Conservation (phyloP, 768 basidiomycete genomes). For the Mycena capillaripes region DNA sequence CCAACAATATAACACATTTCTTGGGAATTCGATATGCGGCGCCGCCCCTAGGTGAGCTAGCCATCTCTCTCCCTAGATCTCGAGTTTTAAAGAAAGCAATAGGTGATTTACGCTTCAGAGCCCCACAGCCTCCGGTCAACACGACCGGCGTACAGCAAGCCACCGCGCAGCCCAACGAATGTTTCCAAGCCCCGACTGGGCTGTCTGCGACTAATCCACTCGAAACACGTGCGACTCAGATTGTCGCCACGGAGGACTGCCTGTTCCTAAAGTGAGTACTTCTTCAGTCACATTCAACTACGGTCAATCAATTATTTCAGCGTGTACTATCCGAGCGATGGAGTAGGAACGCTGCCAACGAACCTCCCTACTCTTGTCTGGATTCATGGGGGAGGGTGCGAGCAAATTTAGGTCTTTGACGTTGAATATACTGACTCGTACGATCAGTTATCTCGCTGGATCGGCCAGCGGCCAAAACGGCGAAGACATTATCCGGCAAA, state of each 20-base stretch:
- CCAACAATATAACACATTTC: conserved; percentile 41
- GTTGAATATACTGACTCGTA: conserved; percentile 16
- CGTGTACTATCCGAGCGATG: conserved; percentile 52
- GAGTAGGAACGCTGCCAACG: conserved; percentile 32
- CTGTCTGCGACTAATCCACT: conserved; percentile 49
- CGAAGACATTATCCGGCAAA: conserved; percentile 52
- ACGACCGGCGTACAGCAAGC: no score
- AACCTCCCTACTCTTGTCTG: conserved; percentile 58
- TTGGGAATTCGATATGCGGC: conserved; percentile 51
- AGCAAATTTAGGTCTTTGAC: not conserved
- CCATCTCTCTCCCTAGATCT: not conserved
- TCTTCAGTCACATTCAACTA: not conserved
- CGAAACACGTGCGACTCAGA: conserved; percentile 28
- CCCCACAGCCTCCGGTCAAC: no score
- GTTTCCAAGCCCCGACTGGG: conserved; percentile 37
- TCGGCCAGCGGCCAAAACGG: conserved; percentile 47
- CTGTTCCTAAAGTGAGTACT: conserved; percentile 39
- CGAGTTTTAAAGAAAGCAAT: not conserved
- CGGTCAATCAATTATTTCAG: conserved; percentile 34
- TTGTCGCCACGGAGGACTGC: conserved; percentile 53
- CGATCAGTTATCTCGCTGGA: conserved; percentile 51
- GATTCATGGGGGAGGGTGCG: conserved; percentile 55
- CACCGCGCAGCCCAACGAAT: not conserved
- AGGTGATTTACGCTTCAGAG: conserved; percentile 11
- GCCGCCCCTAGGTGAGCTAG: conserved; percentile 37